These are phyloP conservation scores for Xeromyces bisporus DNA, from an alignment of 495 filamentous ascomycete species.

Conservation along the genomic window DNA sequence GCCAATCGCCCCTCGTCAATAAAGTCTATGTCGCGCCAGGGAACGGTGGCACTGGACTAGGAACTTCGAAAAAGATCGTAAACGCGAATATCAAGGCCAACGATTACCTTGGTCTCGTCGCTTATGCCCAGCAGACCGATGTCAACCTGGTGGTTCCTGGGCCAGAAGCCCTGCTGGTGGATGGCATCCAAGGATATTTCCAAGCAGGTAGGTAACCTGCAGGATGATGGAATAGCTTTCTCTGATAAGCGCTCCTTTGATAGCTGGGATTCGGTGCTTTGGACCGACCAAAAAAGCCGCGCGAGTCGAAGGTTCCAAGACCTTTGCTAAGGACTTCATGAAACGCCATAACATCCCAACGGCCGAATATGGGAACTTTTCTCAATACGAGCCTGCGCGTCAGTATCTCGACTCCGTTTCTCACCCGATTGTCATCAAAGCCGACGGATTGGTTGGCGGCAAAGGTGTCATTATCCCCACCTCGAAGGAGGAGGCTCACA, in stretches of 20 bases:
- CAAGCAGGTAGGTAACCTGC: conserved; percentile 28
- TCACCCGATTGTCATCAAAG: conserved; percentile 80
- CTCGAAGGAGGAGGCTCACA: conserved; percentile 63
- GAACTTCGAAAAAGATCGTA: conserved; percentile 44
- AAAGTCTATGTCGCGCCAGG: conserved; percentile 41
- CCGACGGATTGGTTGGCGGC: conserved; percentile 68
- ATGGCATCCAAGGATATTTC: conserved; percentile 76
- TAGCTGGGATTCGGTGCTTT: conserved; percentile 64
- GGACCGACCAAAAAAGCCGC: conserved; percentile 78
- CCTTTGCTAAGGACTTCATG: conserved; percentile 98
- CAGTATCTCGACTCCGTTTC: conserved; percentile 56
- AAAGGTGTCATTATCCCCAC: conserved; percentile 84
- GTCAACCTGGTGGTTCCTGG: conserved; percentile 83
- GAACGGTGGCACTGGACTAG: conserved; percentile 72
- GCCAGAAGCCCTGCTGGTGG: conserved; percentile 87
- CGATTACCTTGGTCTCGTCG: conserved; percentile 62
- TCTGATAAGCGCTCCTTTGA: neutral
- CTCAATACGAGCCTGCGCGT: conserved; percentile 57
- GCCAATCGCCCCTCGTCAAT: conserved; percentile 49
- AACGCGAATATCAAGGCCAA: conserved; percentile 57
- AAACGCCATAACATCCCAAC: conserved; percentile 78
- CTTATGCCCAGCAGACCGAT: conserved; percentile 49
- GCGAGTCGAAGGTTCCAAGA: conserved; percentile 87
- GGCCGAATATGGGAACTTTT: conserved; percentile 77
- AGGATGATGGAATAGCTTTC: neutral